A percentile compares a stretch with the other conserved stretches of the same genome.
phyloP scores from a whole-genome alignment of 352 stramenopile genomes.

The Phytopythium sindhum region DNA sequence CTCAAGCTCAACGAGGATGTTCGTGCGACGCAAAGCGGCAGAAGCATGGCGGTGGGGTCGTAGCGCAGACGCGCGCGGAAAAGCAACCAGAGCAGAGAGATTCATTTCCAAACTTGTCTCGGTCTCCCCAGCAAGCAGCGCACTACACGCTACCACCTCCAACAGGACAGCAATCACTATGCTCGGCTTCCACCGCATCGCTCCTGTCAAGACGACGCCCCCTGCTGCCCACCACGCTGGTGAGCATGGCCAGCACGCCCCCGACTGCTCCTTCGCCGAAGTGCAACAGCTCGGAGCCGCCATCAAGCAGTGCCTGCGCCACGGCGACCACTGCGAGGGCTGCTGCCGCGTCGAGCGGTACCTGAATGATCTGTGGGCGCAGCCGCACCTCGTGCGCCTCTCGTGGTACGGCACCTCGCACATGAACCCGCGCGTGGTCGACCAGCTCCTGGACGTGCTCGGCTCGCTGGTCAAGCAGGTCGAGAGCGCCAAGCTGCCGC shows the following conservation, averaged over 20 bases:
- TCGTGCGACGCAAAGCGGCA: neutral
- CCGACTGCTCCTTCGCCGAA: constrained; percentile 3
- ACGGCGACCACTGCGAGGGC: constrained; percentile 3
- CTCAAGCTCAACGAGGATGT: neutral
- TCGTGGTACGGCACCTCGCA: constrained; percentile 3
- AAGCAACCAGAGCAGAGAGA: neutral
- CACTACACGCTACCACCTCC: neutral
- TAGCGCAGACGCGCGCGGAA: neutral
- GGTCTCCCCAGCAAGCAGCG: neutral
- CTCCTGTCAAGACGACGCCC: neutral
- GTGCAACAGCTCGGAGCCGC: neutral
- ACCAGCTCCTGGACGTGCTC: constrained; percentile 4
- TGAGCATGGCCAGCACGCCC: neutral
- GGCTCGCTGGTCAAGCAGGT: constrained; percentile 1
- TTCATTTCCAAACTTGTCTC: constrained; percentile 4
- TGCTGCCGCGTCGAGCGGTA: constrained; percentile 4
- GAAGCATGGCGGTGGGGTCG: neutral
- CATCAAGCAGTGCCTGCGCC: constrained; percentile 3
- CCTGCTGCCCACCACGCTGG: neutral
- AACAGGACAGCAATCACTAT: neutral
- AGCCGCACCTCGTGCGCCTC: constrained; percentile 7
- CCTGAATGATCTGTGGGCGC: neutral
- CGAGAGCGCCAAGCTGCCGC: neutral
- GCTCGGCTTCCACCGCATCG: constrained; percentile 3
- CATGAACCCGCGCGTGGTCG: constrained; percentile 5